Evolutionary conservation across 768 basidiomycete genomes (phyloP), one percentile per base, ranked within the genome.

Genomic region (Mycena belliarum): DNA sequence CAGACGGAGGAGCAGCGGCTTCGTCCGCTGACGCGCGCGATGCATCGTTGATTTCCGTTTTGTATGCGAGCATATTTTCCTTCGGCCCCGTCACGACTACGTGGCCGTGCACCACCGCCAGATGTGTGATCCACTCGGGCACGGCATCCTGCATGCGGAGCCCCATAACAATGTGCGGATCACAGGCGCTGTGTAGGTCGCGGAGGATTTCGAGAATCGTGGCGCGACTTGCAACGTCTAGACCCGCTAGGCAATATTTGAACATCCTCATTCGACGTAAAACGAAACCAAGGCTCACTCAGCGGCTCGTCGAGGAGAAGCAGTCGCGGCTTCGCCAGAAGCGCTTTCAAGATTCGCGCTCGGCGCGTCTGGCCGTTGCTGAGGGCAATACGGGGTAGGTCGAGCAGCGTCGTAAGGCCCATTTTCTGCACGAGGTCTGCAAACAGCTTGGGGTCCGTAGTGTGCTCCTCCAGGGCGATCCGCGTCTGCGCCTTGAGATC

Each of bases 341-440:
- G 70, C 0, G 91, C 90, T 61, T 87, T 84, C 10, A 91, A 78
- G 45, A 99, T 90, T 43, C 95, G 76, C 6, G 94, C 94, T 18
- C 93, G 75, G 37, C 95, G 76, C 28, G 88, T 98, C 75, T 99
- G 95, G 0, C 96, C 96, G 66, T 95, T 96, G 60, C 89, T 92
- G 49, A 98, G 70, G 0, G 91, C 91, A 9, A 98, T 79, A 5
- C 91, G 69, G 0, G 96, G 96, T 6, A 96, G 67, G 66, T 95
- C 88, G n/a, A 98, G 75, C 24, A 95, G 72, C 6, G 76, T 63
- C 2, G 70, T 68, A 38, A 98, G 74, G 10, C 80, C 79, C 68
- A 98, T 75, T 45, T 72, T 70, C 4, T 75, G 71, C 0, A 84
- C 77, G n/a, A 91, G 69, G 2, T 75, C 70, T 4, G 83, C 77